Evolutionary conservation across 2,329 filamentous ascomycete species (phyloP).

Genomic region (Niveomyces coronatus): DNA sequence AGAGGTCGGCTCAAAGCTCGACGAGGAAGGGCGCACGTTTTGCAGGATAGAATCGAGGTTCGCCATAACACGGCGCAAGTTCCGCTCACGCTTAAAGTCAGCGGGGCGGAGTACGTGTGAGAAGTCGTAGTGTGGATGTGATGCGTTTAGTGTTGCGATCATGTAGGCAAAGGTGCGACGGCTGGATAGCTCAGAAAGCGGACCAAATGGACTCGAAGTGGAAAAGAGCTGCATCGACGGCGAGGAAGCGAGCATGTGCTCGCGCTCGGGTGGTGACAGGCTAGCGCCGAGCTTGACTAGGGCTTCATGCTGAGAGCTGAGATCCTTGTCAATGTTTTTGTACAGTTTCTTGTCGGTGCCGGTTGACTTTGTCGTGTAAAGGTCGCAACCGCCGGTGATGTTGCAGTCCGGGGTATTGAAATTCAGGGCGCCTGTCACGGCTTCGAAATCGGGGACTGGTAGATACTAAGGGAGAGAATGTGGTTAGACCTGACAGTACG

Average conservation of each 20-base stretch:
- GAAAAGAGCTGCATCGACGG: conserved; percentile 52
- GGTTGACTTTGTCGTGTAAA: conserved; percentile 95
- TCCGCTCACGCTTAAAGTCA: conserved; percentile 81
- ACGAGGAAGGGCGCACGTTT: conserved; percentile 63
- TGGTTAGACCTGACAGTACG: conserved; percentile 7
- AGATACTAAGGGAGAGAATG: conserved; percentile 58
- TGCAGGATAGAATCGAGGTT: conserved; percentile 79
- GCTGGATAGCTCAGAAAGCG: conserved; percentile 76
- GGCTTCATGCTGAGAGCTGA: conserved; percentile 85
- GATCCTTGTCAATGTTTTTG: conserved; percentile 83
- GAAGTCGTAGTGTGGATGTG: conserved; percentile 88
- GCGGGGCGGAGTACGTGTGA: conserved; percentile 79
- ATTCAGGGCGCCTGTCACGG: conserved; percentile 84
- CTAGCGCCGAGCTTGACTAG: conserved; percentile 78
- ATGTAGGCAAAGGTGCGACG: conserved; percentile 91
- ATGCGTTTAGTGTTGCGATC: conserved; percentile 92
- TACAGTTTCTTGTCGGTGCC: conserved; percentile 95
- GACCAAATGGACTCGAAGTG: conserved; percentile 83
- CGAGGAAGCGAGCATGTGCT: conserved; percentile 57
- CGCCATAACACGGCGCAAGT: conserved; percentile 71
- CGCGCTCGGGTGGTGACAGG: conserved; percentile 71
- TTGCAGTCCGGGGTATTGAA: conserved; percentile 92
- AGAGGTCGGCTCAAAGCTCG: conserved; percentile 32
- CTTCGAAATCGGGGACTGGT: conserved; percentile 81
- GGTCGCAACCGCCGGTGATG: conserved; percentile 85